Evolutionary conservation across 2,329 filamentous ascomycete genomes (phyloP).

Genomic region (Pestalotiopsis fici): DNA sequence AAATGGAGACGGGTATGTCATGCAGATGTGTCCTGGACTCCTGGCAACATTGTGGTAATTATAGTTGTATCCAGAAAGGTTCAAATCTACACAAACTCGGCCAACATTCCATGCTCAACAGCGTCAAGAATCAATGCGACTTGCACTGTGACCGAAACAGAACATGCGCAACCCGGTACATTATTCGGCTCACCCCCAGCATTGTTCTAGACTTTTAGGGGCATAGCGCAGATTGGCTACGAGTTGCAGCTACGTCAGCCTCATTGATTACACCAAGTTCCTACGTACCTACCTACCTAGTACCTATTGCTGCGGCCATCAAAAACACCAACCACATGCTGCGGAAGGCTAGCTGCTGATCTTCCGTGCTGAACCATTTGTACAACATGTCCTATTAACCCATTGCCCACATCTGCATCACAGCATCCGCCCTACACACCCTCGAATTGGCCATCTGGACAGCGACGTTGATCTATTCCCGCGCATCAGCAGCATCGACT

Average conservation of each 20-base stretch:
- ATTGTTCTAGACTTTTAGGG: neutral
- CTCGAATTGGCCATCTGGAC: neutral
- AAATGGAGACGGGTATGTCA: neutral
- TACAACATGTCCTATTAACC: conserved; percentile 14
- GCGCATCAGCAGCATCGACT: conserved; percentile 15
- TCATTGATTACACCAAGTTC: conserved; percentile 5
- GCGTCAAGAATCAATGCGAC: neutral
- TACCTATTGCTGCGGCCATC: neutral
- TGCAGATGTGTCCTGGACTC: neutral
- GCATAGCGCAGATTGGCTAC: neutral
- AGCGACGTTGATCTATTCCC: neutral
- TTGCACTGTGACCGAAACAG: neutral
- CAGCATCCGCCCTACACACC: neutral
- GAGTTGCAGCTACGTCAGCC: conserved; percentile 9
- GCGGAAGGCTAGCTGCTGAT: conserved; percentile 4
- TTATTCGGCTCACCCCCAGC: neutral
- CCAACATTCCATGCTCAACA: neutral
- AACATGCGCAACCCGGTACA: neutral
- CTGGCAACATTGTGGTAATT: too few species aligned
- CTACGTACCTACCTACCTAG: neutral
- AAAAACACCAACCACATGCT: neutral
- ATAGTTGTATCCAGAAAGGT: too few species aligned
- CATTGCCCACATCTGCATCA: conserved; percentile 4
- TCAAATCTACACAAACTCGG: too few species aligned
- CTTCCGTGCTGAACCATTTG: neutral